phyloP scores from a whole-genome alignment of 2,329 filamentous ascomycete genomes.

The Nigrospora osmanthi region DNA sequence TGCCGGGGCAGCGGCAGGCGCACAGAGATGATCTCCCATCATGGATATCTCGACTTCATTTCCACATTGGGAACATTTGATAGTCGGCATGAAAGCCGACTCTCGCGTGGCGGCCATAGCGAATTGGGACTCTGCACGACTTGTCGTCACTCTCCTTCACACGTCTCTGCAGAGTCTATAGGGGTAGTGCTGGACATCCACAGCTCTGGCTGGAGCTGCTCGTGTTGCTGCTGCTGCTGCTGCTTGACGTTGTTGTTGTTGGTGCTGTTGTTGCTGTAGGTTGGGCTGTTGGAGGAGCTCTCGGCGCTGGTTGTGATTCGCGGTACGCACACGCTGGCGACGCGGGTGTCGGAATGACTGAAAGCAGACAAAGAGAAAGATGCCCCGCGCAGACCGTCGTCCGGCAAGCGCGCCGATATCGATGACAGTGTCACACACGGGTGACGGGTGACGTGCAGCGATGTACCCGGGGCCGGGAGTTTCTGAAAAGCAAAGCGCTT shows the following conservation, averaged over 20 bases:
- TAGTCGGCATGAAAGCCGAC: conserved; percentile 67
- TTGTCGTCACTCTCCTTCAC: not conserved
- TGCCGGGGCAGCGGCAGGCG: conserved; percentile 15
- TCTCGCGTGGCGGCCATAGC: conserved; percentile 46
- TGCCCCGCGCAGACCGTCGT: not conserved
- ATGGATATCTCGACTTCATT: conserved; percentile 72
- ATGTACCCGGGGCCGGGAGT: no score
- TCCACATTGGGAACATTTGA: conserved; percentile 81
- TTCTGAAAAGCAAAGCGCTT: no score
- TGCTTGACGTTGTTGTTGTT: not conserved
- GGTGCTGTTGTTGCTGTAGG: not conserved
- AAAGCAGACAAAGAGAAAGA: not conserved
- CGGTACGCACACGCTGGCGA: no score
- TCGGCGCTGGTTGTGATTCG: not conserved
- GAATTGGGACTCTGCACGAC: conserved; percentile 12
- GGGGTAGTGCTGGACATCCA: not conserved
- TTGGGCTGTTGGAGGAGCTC: not conserved
- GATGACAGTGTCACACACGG: no score
- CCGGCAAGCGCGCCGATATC: not conserved
- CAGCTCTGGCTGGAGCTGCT: not conserved
- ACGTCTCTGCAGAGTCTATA: not conserved
- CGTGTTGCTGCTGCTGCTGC: not conserved
- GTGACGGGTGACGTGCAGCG: no score
- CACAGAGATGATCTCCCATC: conserved; percentile 79
- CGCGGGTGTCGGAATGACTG: not conserved